These are phyloP conservation scores for Orbilia blumenaviensis DNA, from an alignment of 2,329 filamentous ascomycete species.

Conservation along the genomic window DNA sequence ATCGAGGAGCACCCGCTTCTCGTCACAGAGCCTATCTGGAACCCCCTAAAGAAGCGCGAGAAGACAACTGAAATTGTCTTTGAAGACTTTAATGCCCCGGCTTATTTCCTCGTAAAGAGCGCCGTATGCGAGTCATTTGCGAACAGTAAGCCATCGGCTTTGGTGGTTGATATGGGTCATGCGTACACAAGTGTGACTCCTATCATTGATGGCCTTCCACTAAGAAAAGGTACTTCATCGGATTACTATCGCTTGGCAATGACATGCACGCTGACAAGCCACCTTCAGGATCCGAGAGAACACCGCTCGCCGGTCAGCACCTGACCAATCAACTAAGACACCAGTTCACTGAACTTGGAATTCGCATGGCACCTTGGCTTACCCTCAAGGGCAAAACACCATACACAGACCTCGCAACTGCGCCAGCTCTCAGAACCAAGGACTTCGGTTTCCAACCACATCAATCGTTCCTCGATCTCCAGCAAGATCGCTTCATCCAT, in stretches of 20 bases:
- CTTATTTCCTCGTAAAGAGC: constrained; percentile 90
- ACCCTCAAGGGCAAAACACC: constrained; percentile 85
- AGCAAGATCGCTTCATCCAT: constrained; percentile 91
- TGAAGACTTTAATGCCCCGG: constrained; percentile 94
- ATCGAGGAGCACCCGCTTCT: constrained; percentile 89
- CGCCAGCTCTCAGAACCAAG: constrained; percentile 76
- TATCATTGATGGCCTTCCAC: constrained; percentile 90
- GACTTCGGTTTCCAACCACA: constrained; percentile 70
- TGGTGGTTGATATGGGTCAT: constrained; percentile 91
- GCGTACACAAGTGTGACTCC: constrained; percentile 88
- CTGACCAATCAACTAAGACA: constrained; percentile 86
- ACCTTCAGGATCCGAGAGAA: constrained; percentile 71
- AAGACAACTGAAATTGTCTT: constrained; percentile 96
- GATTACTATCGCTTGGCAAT: neutral
- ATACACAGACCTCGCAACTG: constrained; percentile 82
- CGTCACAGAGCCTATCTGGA: constrained; percentile 95
- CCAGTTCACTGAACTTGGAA: constrained; percentile 56
- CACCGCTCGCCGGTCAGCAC: constrained; percentile 86
- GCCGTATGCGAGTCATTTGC: constrained; percentile 84
- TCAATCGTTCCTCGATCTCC: constrained; percentile 79
- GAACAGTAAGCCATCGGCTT: constrained; percentile 88
- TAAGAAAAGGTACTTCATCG: constrained; percentile 73
- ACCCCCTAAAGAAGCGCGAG: constrained; percentile 83
- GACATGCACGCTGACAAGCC: constrained; percentile 5
- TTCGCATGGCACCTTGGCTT: constrained; percentile 77